Percentiles rank a stretch among this genome's conserved stretches.
Evolutionary conservation across 495 filamentous ascomycete species (phyloP).

Genomic region (Annulohypoxylon maeteangense): DNA sequence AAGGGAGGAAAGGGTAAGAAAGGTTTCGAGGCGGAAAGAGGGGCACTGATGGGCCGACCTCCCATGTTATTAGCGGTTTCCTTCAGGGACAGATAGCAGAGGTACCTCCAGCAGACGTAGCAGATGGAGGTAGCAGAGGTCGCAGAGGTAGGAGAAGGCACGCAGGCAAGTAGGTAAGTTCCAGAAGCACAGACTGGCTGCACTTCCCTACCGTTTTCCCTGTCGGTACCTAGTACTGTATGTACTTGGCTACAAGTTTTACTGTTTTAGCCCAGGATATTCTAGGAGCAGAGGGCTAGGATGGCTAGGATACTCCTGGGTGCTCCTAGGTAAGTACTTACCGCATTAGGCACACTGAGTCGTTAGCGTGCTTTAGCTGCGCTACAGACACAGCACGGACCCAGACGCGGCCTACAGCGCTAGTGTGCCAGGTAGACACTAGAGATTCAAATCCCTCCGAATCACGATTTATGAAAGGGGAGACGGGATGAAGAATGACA

Average conservation of each 20-base stretch:
- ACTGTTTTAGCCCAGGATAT: not conserved
- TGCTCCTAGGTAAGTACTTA: conserved; percentile 26
- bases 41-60: conserved; percentile 47
- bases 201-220: not conserved
- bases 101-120: not conserved
- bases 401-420: conserved; percentile 28
- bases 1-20: conserved; percentile 40
- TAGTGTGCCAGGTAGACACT: conserved; percentile 44
- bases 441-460: conserved; percentile 41
- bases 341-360: conserved; percentile 36
- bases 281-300: conserved; percentile 1
- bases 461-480: conserved; percentile 42
- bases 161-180: not conserved
- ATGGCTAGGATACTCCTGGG: not conserved
- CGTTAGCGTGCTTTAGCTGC: conserved; percentile 43
- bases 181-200: conserved; percentile 11
- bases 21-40: conserved; percentile 45
- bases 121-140: not conserved
- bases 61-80: conserved; percentile 41
- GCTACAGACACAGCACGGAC: conserved; percentile 39
- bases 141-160: not conserved
- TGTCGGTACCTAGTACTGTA: conserved; percentile 9
- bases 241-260: not conserved
- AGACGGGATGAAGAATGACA: conserved; percentile 40
- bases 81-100: conserved; percentile 25